Base-by-base conservation (phyloP, 208 protist genomes). In the Leishmania mexicana region DNA sequence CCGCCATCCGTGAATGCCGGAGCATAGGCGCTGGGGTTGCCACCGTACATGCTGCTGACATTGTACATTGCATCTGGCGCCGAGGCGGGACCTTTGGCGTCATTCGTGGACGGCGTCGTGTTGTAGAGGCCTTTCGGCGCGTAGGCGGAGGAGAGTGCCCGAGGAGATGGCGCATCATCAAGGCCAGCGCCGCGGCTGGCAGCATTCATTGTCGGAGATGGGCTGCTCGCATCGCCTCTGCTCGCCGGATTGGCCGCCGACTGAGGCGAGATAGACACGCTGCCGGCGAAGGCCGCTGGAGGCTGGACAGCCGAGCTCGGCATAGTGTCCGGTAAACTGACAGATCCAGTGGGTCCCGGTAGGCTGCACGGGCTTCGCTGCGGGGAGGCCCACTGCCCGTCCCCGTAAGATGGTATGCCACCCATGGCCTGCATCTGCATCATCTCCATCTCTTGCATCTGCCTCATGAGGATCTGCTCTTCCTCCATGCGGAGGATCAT, bases 341-440 rank as follows among this genome's bases (percentile, higher is more conserved):
- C 31, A 8, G 28, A 1, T 60, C n/a, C 51, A 60, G 28, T 21
- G 24, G 49, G 1, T 13, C 31, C 38, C 31, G 10, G 0, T 47
- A 42, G 1, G 49, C 11, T 64, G 74, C 42, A 21, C 35, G 31
- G 17, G 60, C 40, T 13, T 57, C 19, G 24, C 70, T 83, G 51
- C 47, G 72, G 72, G 58, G 19, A 15, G 53, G 28, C 54, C 81
- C 81, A 80, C 67, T 51, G 51, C 7, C 53, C 65, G 19, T 80
- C 45, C 6, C n/a, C n/a, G 10, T 40, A 42, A 38, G 64, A 77
- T 0, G 70, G 53, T 21, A 76, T 76, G 1, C 81, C 49, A 45
- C 84, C 84, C 80, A 82, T 78, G 4, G 86, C 82, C 76, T 89
- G 86, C 83, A 86, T 89, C 62, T 89, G 83, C 65, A 83, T 75